Base-by-base conservation (phyloP, 2,329 filamentous ascomycete species). In the Bretziella fagacearum region DNA sequence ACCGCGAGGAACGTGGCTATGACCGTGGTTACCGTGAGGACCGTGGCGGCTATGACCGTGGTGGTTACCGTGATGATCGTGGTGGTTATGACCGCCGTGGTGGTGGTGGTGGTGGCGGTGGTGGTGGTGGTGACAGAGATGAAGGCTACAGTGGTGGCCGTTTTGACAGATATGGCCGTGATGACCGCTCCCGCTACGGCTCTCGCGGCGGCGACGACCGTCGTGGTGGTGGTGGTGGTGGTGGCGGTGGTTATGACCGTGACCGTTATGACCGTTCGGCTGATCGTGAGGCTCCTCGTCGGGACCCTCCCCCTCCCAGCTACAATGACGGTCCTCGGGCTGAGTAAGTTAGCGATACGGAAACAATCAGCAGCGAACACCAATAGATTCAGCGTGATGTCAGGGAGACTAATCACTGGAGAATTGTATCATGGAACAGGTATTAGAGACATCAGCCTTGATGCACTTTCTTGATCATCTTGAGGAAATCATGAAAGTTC, bases 61-160 rank as follows among this genome's bases (percentile, higher is more conserved):
- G 52, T 11, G 59, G 52, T 11, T 53, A 53, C 40, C 52, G 52
- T 49, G 56, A 58, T 33, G 58, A 57, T n/a, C 55, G 53, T 47
- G 57, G 59, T 37, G 61, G 64, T 60, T 72, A 63, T 61, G 71
- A 78, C 49, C 76, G 78, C 55, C 73, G 75, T 55, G 67, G 70
- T 46, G 67, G 70, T 44, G 57, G 62, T 44, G 62, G 62, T 43
- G 58, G 61, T 50, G 58, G 58, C 54, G 64, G 62, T 52, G 61
- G 62, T 33, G 59, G 60, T n/a, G 57, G 62, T 44, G 62, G 62
- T 43, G 58, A 61, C 50, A 59, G 58, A 54, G 64, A 63, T 52
- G 61, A 62, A 32, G 59, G 60, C 39, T 60, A 63, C 50, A 60
- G 63, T 40, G 62, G 64, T 49, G 59, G 60, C 45, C 49, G 23